Evolutionary conservation across 2,329 filamentous ascomycete species (phyloP), one percentile per base, ranked within the genome.

Genomic region (Ascocoryne sarcoides): DNA sequence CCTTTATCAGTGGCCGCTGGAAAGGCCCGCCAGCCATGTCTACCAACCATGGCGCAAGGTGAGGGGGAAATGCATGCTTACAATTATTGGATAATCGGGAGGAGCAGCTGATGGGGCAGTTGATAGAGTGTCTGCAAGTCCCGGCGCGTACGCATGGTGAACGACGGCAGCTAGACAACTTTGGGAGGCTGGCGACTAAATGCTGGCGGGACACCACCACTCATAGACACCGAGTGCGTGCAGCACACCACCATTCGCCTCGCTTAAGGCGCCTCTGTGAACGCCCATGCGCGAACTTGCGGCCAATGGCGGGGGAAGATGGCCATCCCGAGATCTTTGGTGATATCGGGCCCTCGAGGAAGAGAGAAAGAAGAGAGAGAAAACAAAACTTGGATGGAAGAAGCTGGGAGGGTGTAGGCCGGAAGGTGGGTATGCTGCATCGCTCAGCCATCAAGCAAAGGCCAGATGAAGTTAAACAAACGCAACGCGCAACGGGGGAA

Each of bases 251-350:
- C 15, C 32, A 5, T 16, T 35, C 15, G 32, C 41, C 16, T 17
- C 17, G 48, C 54, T 54, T 57, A 40, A 60, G 55, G 40, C 56
- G 48, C 20, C 56, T 56, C 30, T n/a, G 10, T 29, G 36, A 16
- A 28, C 21, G 16, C 10, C 16, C n/a, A 37, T 35, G 32, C 32
- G 18, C 32, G 18, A 19, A 35, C 32, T 19, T 18, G 16, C 32
- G 15, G 7, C 32, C 32, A 35, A 35, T 35, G 16, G 19, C 32
- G 15, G 14, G 37, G 31, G 10, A 26, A 7, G 23, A 7, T 26
- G 7, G n/a, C 19, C 2, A 18, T 32, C 18, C 32, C 37, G 14
- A 39, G 37, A 38, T 32, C 7, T 29, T 39, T 29, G 14, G 18
- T 20, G 19, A 26, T 26, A 26, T 26, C 23, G 23, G 23, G 12